Conservation (phyloP, 2,329 filamentous ascomycete species). For the Ophiostoma himal-ulmi region DNA sequence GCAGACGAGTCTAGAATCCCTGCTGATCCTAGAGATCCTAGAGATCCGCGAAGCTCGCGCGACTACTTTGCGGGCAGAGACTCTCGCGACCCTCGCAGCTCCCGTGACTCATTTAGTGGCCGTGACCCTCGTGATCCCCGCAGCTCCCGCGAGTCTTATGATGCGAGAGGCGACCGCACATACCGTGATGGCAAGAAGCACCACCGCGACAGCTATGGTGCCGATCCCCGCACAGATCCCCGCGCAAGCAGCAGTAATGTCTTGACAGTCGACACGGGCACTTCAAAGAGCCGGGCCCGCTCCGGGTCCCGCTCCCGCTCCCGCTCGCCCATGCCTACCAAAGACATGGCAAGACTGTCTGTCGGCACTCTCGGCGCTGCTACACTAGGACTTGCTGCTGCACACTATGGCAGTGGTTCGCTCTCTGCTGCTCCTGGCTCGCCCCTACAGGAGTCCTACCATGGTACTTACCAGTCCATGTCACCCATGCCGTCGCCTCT, state of each 20-base stretch:
- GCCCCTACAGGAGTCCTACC: slow-evolving; percentile 85
- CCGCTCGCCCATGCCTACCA: slow-evolving; percentile 45
- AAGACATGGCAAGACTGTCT: slow-evolving; percentile 48
- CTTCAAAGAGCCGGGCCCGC: slow-evolving; percentile 29
- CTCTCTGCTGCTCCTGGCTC: slow-evolving; percentile 62
- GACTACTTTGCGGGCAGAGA: background rate
- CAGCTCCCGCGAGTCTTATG: slow-evolving; percentile 11
- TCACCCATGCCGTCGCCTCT: slow-evolving; percentile 90
- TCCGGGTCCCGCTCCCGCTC: slow-evolving; percentile 29
- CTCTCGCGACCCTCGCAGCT: background rate
- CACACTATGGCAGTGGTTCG: slow-evolving; percentile 37
- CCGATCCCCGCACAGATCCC: slow-evolving; percentile 9
- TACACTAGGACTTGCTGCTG: slow-evolving; percentile 21
- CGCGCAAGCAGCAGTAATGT: slow-evolving; percentile 37
- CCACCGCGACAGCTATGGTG: slow-evolving; percentile 27
- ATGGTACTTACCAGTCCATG: slow-evolving; percentile 87
- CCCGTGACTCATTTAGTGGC: slow-evolving; percentile 9
- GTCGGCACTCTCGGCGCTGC: slow-evolving; percentile 39
- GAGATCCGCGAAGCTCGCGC: slow-evolving; percentile 13
- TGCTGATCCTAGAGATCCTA: slow-evolving; percentile 10
- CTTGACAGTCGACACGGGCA: slow-evolving; percentile 37
- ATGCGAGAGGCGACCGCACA: slow-evolving; percentile 14
- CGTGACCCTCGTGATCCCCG: slow-evolving; percentile 20
- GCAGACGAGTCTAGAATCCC: slow-evolving; percentile 26
- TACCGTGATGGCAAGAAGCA: slow-evolving; percentile 26